Conservation (phyloP, 805 yeast genomes). For the Tanozyma kutaoensis region DNA sequence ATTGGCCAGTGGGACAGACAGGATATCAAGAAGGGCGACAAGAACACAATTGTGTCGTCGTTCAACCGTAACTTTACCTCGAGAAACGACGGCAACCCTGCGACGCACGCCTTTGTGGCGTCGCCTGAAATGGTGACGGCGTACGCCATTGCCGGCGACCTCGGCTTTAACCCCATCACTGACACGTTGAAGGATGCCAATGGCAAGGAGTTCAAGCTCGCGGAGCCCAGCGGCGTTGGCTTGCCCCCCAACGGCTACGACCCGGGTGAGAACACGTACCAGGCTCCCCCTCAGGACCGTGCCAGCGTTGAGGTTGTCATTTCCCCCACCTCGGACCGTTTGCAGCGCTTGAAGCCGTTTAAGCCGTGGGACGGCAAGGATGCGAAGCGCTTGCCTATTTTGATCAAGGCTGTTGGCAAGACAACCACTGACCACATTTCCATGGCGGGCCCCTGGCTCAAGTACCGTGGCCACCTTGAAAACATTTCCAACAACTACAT, state of each 20-base stretch:
- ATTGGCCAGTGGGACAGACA: conserved; percentile 98
- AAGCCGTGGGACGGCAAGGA: conserved; percentile 96
- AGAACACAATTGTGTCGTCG: conserved; percentile 93
- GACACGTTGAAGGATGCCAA: conserved; percentile 79
- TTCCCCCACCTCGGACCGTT: conserved; percentile 88
- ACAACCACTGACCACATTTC: conserved; percentile 99
- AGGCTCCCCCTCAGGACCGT: conserved; percentile 92
- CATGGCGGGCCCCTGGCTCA: conserved; percentile 99
- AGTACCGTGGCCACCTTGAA: conserved; percentile 98
- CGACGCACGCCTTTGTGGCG: conserved; percentile 92
- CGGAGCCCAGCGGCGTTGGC: conserved; percentile 83
- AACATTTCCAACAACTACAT: conserved; percentile 97
- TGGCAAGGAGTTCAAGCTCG: conserved; percentile 82
- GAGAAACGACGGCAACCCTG: conserved; percentile 97
- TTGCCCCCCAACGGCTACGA: conserved; percentile 86
- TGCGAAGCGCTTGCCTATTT: conserved; percentile 76
- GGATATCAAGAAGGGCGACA: conserved; percentile 84
- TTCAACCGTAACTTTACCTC: conserved; percentile 98
- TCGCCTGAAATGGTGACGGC: conserved; percentile 96
- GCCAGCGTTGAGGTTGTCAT: conserved; percentile 59
- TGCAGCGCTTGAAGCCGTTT: conserved; percentile 90
- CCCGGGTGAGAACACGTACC: conserved; percentile 89
- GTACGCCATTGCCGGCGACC: conserved; percentile 90
- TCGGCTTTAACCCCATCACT: conserved; percentile 91
- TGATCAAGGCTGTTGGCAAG: conserved; percentile 93